Evolutionary conservation across 2,329 filamentous ascomycete species (phyloP).

Genomic region (Fusarium piperis): DNA sequence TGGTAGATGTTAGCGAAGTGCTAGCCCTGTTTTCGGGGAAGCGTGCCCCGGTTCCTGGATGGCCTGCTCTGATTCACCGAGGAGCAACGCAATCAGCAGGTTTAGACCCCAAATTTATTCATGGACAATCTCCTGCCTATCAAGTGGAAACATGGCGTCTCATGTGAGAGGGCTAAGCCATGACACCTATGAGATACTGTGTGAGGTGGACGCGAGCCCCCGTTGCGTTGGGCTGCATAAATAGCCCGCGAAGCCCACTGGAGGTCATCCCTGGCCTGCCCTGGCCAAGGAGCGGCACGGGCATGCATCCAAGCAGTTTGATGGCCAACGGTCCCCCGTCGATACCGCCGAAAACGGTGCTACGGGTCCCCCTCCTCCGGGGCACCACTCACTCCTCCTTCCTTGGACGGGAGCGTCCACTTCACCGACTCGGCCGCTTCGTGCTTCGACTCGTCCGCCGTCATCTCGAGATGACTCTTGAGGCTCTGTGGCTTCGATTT

Average conservation of each 20-base stretch:
- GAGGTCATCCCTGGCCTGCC: not conserved
- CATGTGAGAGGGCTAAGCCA: not conserved
- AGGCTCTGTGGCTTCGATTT: slow-evolving; percentile 7
- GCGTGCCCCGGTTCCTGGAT: slow-evolving; percentile 16
- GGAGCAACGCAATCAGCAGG: not conserved
- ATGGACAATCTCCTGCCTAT: not conserved
- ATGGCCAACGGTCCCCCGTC: not conserved
- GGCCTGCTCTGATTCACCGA: slow-evolving; percentile 12
- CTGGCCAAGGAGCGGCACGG: not conserved
- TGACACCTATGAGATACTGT: not conserved
- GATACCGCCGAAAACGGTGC: not conserved
- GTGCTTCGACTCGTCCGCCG: not conserved
- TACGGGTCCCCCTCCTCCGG: not conserved
- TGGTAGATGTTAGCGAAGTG: slow-evolving; percentile 28
- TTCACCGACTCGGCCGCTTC: not conserved
- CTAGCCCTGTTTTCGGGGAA: slow-evolving; percentile 19
- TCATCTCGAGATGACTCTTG: not conserved
- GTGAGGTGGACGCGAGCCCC: not conserved
- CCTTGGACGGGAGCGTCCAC: not conserved
- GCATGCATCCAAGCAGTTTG: slow-evolving; percentile 8
- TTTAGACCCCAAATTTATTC: not conserved
- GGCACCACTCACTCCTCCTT: not conserved
- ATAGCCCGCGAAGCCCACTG: slow-evolving; percentile 6
- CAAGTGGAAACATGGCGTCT: not conserved
- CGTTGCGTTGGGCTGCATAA: not conserved